Conservation (phyloP, 192 early-diverging fungal genomes). For the Linderina pennispora region DNA sequence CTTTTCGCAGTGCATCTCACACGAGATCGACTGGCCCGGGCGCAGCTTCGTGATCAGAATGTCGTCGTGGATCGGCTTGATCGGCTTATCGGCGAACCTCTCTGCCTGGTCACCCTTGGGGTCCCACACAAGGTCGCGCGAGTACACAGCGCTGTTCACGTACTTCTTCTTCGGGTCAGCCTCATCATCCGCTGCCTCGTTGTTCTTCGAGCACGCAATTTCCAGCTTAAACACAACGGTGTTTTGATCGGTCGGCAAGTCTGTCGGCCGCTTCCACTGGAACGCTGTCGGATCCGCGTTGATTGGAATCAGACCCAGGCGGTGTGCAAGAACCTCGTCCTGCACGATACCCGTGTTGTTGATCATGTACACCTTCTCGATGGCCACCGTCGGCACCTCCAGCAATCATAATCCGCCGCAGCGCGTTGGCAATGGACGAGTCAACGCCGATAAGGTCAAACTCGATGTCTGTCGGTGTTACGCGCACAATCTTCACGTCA, state of each 20-base stretch:
- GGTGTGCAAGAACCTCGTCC: constrained; percentile 90
- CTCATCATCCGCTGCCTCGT: constrained; percentile 52
- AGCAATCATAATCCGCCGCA: constrained; percentile 88
- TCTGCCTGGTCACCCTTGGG: constrained; percentile 88
- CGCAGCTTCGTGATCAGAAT: constrained; percentile 91
- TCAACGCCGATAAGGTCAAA: constrained; percentile 95
- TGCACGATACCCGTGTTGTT: constrained; percentile 89
- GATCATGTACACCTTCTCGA: constrained; percentile 86
- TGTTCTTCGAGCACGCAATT: constrained; percentile 63
- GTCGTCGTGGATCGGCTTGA: constrained; percentile 80
- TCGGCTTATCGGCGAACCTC: constrained; percentile 58
- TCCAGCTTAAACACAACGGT: constrained; percentile 87
- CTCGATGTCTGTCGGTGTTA: constrained; percentile 67
- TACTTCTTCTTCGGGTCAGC: constrained; percentile 71
- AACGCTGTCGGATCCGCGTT: constrained; percentile 78
- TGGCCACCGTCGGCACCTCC: constrained; percentile 98
- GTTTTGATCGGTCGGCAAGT: constrained; percentile 83
- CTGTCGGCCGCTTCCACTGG: constrained; percentile 65
- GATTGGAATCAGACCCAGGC: constrained; percentile 90
- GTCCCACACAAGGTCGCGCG: constrained; percentile 70
- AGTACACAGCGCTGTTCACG: constrained; percentile 68
- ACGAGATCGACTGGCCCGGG: constrained; percentile 79
- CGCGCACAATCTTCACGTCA: constrained; percentile 31
- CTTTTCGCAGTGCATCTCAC: constrained; percentile 86
- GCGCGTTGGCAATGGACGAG: constrained; percentile 89